Conservation (phyloP, 148 eudicot species). For the Arbutus unedo region DNA sequence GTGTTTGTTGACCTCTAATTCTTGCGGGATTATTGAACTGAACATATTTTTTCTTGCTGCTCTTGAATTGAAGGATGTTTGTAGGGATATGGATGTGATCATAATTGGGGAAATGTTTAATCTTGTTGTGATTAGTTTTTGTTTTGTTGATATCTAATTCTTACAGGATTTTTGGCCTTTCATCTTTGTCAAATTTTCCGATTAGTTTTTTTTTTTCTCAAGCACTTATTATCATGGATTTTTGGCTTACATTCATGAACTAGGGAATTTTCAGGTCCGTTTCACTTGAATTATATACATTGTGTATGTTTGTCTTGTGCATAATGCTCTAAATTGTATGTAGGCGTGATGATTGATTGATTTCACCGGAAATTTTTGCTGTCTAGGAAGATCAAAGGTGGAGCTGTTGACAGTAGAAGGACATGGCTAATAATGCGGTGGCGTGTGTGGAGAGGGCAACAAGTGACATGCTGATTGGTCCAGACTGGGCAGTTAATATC, state of each 20-base stretch:
- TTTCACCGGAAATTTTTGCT: neutral
- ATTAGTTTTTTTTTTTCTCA: neutral
- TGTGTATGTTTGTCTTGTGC: neutral
- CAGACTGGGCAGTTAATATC: constrained; percentile 88
- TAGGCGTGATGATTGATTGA: neutral
- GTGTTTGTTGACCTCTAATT: neutral
- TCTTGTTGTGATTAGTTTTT: neutral
- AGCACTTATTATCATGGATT: neutral
- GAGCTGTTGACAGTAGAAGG: neutral
- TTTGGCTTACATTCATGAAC: neutral
- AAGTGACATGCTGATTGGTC: constrained; percentile 76
- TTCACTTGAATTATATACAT: neutral
- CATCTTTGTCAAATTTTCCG: neutral
- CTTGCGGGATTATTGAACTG: neutral
- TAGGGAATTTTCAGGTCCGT: neutral
- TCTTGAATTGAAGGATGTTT: too few species aligned
- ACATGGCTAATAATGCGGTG: constrained; percentile 68
- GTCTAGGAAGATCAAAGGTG: constrained; percentile 20
- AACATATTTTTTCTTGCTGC: too few species aligned
- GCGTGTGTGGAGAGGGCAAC: constrained; percentile 92
- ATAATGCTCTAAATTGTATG: neutral
- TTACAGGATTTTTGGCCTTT: neutral
- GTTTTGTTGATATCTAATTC: neutral
- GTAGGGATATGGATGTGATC: neutral
- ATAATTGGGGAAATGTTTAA: too few species aligned